These are phyloP conservation scores for Tylopilus vinaceipallidus DNA, from an alignment of 768 basidiomycete species.

Conservation along the genomic window DNA sequence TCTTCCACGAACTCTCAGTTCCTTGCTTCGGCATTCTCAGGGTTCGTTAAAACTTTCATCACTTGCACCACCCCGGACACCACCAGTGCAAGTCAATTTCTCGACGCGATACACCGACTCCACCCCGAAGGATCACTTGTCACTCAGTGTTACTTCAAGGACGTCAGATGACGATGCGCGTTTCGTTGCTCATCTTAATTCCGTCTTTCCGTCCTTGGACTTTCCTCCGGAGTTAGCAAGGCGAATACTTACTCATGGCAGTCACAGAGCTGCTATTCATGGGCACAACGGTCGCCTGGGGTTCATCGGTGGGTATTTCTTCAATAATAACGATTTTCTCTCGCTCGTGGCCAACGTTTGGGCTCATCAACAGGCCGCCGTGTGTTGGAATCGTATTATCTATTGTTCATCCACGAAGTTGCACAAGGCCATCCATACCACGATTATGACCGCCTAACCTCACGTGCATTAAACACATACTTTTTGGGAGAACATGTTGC, in stretches of 20 bases:
- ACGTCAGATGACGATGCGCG: constrained; percentile 16
- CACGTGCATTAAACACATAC: constrained; percentile 65
- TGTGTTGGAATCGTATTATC: constrained; percentile 71
- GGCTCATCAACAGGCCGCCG: constrained; percentile 56
- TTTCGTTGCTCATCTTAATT: constrained; percentile 56
- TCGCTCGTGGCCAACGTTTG: neutral
- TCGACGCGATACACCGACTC: constrained; percentile 12
- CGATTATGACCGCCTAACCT: constrained; percentile 57
- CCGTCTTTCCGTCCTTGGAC: constrained; percentile 60
- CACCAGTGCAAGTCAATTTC: constrained; percentile 2
- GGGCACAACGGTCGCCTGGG: constrained; percentile 73
- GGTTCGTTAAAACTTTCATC: constrained; percentile 10
- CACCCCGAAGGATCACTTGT: neutral
- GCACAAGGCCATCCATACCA: constrained; percentile 44
- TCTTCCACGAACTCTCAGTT: constrained; percentile 16
- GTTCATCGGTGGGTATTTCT: constrained; percentile 57
- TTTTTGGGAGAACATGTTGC: constrained; percentile 73
- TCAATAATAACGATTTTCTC: neutral
- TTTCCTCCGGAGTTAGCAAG: constrained; percentile 71
- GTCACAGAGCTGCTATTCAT: constrained; percentile 59
- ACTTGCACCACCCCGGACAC: constrained; percentile 17
- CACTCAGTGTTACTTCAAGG: neutral
- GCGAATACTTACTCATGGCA: constrained; percentile 75
- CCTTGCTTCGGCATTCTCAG: constrained; percentile 11
- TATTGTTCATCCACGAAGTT: constrained; percentile 65